Percentiles rank a stretch among this genome's conserved stretches.
These are phyloP conservation scores for Leccinum imitatum DNA, from an alignment of 768 basidiomycete species.

Conservation along the genomic window DNA sequence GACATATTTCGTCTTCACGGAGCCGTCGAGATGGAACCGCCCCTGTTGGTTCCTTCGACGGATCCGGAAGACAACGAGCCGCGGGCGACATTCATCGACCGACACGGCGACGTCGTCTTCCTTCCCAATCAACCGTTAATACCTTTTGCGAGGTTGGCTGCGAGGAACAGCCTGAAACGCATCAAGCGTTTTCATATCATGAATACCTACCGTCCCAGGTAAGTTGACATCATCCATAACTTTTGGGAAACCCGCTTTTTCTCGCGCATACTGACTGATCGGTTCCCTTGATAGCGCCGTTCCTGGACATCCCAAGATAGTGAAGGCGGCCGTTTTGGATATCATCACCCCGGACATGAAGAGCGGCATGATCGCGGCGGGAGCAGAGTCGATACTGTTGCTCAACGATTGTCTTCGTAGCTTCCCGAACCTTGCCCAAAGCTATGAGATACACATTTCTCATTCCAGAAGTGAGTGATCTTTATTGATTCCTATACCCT, in stretches of 20 bases:
- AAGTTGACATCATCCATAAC: conserved; percentile 12
- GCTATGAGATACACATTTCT: conserved; percentile 76
- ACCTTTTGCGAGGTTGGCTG: conserved; percentile 84
- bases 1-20: conserved; percentile 87
- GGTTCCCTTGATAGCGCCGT: conserved; percentile 43
- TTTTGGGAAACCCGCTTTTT: not conserved
- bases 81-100: conserved; percentile 75
- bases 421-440: conserved; percentile 66
- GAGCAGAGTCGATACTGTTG: conserved; percentile 71
- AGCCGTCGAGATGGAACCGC: conserved; percentile 84
- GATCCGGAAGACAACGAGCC: conserved; percentile 61
- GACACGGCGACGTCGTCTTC: conserved; percentile 72
- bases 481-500: not conserved
- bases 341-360: conserved; percentile 76
- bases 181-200: conserved; percentile 85
- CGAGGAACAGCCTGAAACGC: conserved; percentile 56
- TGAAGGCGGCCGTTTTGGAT: conserved; percentile 79
- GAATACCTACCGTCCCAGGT: conserved; percentile 72
- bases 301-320: conserved; percentile 69
- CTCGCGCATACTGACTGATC: conserved; percentile 2
- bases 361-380: conserved; percentile 63
- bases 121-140: conserved; percentile 71
- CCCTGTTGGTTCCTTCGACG: conserved; percentile 74
- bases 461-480: conserved; percentile 65
- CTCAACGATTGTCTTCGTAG: conserved; percentile 64